A percentile compares a stretch with the other conserved stretches of the same genome.
Conservation (phyloP, 768 basidiomycete genomes). For the Albatrellus ellisii region DNA sequence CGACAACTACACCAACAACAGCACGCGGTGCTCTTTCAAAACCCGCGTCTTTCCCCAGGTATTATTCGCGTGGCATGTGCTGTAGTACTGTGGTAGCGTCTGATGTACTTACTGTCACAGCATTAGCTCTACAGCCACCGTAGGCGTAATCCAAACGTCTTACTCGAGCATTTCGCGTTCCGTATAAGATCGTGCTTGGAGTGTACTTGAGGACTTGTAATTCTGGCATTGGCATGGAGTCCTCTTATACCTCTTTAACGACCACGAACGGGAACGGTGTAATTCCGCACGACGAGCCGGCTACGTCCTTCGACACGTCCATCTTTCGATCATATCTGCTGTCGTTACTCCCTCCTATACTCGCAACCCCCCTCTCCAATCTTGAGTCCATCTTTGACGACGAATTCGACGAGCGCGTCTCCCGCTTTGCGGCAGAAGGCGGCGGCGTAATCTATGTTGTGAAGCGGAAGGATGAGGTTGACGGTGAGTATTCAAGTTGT, state of each 20-base stretch:
- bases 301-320: constrained; percentile 46
- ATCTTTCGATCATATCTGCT: constrained; percentile 62
- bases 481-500: constrained; percentile 34
- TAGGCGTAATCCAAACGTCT: neutral
- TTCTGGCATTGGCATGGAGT: constrained; percentile 6
- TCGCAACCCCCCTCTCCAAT: constrained; percentile 59
- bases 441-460: constrained; percentile 75
- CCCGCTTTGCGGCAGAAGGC: constrained; percentile 63
- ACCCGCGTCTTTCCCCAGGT: neutral
- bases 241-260: constrained; percentile 12
- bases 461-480: constrained; percentile 61
- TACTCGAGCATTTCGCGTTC: neutral
- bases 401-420: constrained; percentile 62
- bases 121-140: neutral
- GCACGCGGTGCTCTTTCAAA: neutral
- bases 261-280: constrained; percentile 8
- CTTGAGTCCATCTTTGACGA: constrained; percentile 57
- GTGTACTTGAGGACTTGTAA: neutral
- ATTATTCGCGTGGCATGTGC: neutral
- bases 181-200: neutral
- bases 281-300: constrained; percentile 19
- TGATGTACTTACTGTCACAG: neutral
- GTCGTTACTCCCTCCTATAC: constrained; percentile 62
- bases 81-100: neutral
- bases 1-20: neutral